phyloP scores from a whole-genome alignment of 2,329 filamentous ascomycete species.

The Trichoderma cornu-damae region DNA sequence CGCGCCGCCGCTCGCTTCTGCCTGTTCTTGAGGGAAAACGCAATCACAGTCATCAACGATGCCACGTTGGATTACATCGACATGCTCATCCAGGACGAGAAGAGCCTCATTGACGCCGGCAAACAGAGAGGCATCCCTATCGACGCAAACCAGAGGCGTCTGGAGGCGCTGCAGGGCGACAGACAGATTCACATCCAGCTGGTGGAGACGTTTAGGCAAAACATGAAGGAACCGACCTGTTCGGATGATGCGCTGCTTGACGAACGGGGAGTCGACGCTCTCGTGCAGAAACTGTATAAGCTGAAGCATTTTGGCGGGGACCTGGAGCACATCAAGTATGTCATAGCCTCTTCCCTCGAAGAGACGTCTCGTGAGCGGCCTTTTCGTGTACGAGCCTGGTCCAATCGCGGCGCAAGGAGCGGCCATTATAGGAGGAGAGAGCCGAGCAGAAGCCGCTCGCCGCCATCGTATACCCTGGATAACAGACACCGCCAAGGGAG shows the following conservation, averaged over 20 bases:
- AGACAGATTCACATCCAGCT: conserved; percentile 19
- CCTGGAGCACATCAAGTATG: conserved; percentile 9
- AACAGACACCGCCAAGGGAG: too few relatives aligned
- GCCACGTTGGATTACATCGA: conserved; percentile 13
- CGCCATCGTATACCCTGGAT: too few relatives aligned
- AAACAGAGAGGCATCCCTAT: neutral
- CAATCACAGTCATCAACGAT: conserved; percentile 3
- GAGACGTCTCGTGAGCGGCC: conserved; percentile 8
- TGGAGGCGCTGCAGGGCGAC: conserved; percentile 13
- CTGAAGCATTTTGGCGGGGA: conserved; percentile 2
- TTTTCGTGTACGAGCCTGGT: neutral
- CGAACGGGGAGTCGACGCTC: neutral
- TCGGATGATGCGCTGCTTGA: conserved; percentile 10
- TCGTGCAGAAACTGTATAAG: conserved; percentile 6
- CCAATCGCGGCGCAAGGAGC: neutral
- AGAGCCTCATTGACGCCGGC: neutral
- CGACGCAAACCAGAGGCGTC: conserved; percentile 6
- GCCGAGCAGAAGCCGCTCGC: neutral
- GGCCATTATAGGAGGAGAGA: too few relatives aligned
- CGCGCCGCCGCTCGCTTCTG: conserved; percentile 8
- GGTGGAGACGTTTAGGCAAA: conserved; percentile 17
- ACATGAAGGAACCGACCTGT: conserved; percentile 1
- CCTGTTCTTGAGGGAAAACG: neutral
- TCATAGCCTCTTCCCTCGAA: neutral
- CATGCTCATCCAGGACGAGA: conserved; percentile 6